Conservation (phyloP, 164 flowering plant genomes). For the Liriodendron chinense region DNA sequence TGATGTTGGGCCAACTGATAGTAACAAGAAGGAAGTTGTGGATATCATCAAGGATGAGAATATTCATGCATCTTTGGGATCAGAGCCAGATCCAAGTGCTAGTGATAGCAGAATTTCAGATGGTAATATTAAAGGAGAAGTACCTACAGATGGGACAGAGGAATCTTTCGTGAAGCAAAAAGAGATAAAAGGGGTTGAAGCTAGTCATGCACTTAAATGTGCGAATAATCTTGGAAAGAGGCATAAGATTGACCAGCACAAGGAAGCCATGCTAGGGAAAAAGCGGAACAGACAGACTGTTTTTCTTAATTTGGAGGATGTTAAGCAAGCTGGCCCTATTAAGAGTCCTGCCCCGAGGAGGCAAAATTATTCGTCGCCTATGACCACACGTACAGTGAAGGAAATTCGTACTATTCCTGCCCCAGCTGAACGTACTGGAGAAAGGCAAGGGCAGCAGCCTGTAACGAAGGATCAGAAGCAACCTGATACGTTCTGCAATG, state of each 20-base stretch:
- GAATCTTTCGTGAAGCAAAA: constrained; percentile 50
- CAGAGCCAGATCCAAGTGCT: constrained; percentile 32
- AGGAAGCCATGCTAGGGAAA: constrained; percentile 89
- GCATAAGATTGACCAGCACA: constrained; percentile 70
- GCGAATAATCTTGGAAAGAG: constrained; percentile 69
- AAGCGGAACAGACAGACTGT: constrained; percentile 82
- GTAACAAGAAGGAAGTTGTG: constrained; percentile 16
- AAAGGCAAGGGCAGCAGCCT: constrained; percentile 49
- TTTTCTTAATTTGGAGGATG: constrained; percentile 89
- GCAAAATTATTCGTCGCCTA: constrained; percentile 53
- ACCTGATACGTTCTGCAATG: constrained; percentile 41
- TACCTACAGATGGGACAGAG: constrained; percentile 38
- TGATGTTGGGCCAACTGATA: constrained; percentile 14
- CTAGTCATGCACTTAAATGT: constrained; percentile 61
- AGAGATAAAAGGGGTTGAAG: constrained; percentile 76
- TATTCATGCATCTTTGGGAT: constrained; percentile 21
- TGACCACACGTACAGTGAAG: constrained; percentile 56
- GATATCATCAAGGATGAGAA: constrained; percentile 24
- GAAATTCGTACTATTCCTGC: constrained; percentile 45
- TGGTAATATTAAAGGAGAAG: constrained; percentile 32
- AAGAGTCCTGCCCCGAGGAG: constrained; percentile 78
- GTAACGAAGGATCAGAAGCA: constrained; percentile 56
- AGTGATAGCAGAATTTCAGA: constrained; percentile 28
- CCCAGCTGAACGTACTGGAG: constrained; percentile 53
- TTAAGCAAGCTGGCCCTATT: constrained; percentile 76